Conservation (phyloP, 441 rosid genomes). For the Populus hybrid region DNA sequence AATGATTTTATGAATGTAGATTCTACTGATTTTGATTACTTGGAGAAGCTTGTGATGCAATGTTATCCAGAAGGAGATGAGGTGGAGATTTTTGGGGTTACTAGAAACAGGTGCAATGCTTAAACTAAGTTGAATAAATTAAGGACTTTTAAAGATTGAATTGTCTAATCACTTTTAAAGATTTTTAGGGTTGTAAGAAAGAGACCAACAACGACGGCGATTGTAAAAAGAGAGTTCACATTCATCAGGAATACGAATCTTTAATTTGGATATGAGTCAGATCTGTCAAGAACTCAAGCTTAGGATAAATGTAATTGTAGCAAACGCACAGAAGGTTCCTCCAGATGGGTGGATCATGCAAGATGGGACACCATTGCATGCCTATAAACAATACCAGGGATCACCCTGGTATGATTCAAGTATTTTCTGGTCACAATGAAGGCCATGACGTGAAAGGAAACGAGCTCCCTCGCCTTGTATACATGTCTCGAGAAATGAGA, state of each 20-base stretch:
- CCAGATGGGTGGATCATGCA: conserved; percentile 92
- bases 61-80: too few relatives aligned
- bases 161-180: too few relatives aligned
- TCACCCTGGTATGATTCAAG: conserved; percentile 97
- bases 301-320: conserved; percentile 76
- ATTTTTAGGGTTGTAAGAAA: too few relatives aligned
- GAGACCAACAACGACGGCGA: conserved; percentile 85
- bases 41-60: too few relatives aligned
- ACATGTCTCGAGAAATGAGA: conserved; percentile 83
- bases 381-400: conserved; percentile 95
- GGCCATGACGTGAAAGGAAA: conserved; percentile 46
- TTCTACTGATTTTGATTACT: too few relatives aligned
- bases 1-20: too few relatives aligned
- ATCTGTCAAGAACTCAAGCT: conserved; percentile 64
- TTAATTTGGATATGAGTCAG: conserved; percentile 34
- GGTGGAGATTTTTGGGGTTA: too few relatives aligned
- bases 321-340: conserved; percentile 75
- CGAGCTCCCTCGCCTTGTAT: conserved; percentile 73
- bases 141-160: too few relatives aligned
- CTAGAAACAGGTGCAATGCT: too few relatives aligned
- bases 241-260: conserved; percentile 47
- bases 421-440: conserved; percentile 35
- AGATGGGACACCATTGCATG: conserved; percentile 86
- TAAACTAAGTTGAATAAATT: too few relatives aligned
- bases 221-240: conserved; percentile 90